Conservation (phyloP, 2,329 filamentous ascomycete genomes). For the Metarhizium brunneum region DNA sequence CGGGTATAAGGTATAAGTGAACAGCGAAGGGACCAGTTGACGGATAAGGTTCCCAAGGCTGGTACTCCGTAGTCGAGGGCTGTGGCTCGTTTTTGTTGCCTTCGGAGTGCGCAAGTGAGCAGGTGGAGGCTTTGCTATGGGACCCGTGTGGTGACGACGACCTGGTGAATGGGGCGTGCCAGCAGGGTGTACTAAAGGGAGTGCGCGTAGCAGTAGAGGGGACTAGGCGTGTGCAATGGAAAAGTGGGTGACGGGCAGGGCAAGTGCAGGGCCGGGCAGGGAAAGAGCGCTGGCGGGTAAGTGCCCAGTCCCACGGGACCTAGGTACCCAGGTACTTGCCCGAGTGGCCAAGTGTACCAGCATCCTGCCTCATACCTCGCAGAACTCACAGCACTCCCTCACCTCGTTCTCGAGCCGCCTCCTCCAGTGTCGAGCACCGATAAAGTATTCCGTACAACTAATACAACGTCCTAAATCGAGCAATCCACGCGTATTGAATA, state of each 20-base stretch:
- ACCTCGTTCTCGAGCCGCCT: no score
- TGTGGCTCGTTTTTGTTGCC: neutral
- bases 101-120: neutral
- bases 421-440: no score
- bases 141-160: neutral
- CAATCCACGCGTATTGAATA: no score
- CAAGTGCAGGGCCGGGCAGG: neutral
- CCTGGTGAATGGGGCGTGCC: neutral
- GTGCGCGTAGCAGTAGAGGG: neutral
- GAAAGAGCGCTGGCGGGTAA: neutral
- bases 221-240: neutral
- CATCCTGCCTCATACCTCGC: no score
- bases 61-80: neutral
- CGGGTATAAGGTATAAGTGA: neutral
- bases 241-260: neutral
- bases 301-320: no score
- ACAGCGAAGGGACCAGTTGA: neutral
- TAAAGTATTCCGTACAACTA: no score
- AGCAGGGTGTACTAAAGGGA: neutral
- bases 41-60: neutral
- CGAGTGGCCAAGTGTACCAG: no score
- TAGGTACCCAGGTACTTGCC: neutral
- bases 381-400: no score
- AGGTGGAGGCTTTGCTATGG: neutral
- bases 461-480: no score